Base-by-base conservation (phyloP, 768 basidiomycete species). In the Boletus pseudopeckii region DNA sequence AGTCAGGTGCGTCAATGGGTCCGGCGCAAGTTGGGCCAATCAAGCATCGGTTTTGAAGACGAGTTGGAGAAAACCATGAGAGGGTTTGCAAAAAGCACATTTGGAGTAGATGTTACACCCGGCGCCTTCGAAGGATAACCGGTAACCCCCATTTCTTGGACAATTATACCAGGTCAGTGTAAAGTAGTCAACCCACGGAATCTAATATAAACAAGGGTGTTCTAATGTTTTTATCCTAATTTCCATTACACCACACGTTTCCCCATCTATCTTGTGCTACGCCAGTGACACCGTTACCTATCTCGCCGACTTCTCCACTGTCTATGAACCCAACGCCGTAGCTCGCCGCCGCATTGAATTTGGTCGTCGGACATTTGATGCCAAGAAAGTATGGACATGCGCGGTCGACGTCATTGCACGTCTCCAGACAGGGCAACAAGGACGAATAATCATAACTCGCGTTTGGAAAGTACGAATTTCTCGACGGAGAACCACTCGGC, bases 291-390 rank as follows among this genome's bases (percentile, higher is more conserved):
- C 88, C 88, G 5, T 69, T 65, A 0, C 76, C 77, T 44, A 77
- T 57, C 36, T 72, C 73, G 0, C 81, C 82, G 7, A 28, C 40
- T 4, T 74, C 70, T 7, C 71, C 75, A 28, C 75, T 73, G 63
- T 92, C 90, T 13, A 89, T 73, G 62, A 78, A 90, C 0, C 90
- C 90, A 17, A 90, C 81, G 3, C 86, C 90, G 62, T 92, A 92
- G 65, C 85, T 90, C 40, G 67, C 67, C 5, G 70, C 76, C 0
- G 88, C 88, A 53, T 86, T 88, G 61, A 85, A 86, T 34, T 68
- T 62, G 45, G 71, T 62, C 13, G 76, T 62, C 2, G 90, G 92
- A 58, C 92, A 93, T 55, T 71, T 70, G 71, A 90, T 88, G 2
- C 80, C 78, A 10, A 95, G 58, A 60, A 90, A 83, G 28, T 75